A percentile compares a stretch with the other conserved stretches of the same genome.
phyloP scores from a whole-genome alignment of 306 rosid genomes.

The Aeschynomene evenia region DNA sequence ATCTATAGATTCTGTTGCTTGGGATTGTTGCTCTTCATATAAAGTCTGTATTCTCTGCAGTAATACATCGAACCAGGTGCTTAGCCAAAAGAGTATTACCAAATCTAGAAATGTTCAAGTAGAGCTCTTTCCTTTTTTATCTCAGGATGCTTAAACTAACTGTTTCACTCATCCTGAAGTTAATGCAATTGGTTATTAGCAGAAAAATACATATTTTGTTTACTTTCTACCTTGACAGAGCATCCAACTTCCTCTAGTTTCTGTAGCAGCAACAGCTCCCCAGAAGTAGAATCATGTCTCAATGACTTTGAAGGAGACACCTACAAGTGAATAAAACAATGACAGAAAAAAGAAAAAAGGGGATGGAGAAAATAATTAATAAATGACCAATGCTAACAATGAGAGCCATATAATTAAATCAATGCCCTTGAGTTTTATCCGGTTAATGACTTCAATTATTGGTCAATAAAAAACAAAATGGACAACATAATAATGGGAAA shows the following conservation, averaged over 20 bases:
- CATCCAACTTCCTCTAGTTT: conserved; percentile 92
- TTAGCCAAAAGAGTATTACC: conserved; percentile 31
- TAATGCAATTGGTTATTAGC: neutral
- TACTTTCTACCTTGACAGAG: conserved; percentile 71
- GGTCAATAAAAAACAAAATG: neutral
- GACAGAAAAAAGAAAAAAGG: neutral
- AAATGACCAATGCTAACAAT: conserved; percentile 12
- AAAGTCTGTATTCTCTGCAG: conserved; percentile 75
- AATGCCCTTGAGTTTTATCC: neutral
- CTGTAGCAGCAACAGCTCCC: conserved; percentile 66
- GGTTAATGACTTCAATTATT: neutral
- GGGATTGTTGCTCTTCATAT: conserved; percentile 62
- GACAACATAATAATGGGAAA: neutral
- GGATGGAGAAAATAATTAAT: neutral
- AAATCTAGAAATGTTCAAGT: no score
- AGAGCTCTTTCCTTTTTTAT: no score
- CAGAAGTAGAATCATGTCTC: conserved; percentile 50
- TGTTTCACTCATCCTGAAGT: conserved; percentile 35
- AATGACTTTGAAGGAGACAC: conserved; percentile 64
- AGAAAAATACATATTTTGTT: conserved; percentile 8
- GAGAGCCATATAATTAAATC: neutral
- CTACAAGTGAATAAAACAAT: conserved; percentile 37
- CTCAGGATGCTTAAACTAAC: no score
- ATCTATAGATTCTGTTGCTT: conserved; percentile 45
- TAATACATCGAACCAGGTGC: conserved; percentile 24